Base-by-base conservation (phyloP, 1,284 basidiomycete species). In the Anthracocystis setariae region DNA sequence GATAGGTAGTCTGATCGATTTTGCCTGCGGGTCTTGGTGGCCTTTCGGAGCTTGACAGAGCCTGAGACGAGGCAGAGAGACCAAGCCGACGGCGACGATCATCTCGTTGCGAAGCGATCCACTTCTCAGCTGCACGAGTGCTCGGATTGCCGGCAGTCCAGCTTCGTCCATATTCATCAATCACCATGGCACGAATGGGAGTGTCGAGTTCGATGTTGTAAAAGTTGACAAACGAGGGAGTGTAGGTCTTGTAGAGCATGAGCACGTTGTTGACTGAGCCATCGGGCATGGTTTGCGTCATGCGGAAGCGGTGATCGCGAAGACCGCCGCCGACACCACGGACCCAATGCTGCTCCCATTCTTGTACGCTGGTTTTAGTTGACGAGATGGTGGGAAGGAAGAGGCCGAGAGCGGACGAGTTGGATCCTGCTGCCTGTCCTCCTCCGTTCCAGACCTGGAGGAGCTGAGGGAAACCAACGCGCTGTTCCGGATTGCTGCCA, bases 301-400 rank as follows among this genome's bases (percentile, higher is more conserved):
- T 18, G 10, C 53, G 20, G 20, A 72, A 35, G 24, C 47, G 49
- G 33, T 70, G 66, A 8, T 69, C 54, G 3, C 57, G 59, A 23
- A 76, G 59, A 2, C 68, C 57, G 4, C 56, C 58, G 0, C 37
- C 29, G 23, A 74, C 59, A 12, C 70, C 63, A 4, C 71, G 60
- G 43, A 76, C 74, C 74, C 74, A 76, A 35, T 76, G 74, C 55
- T 76, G 74, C 44, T 73, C 71, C 66, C 71, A 71, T 46, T 76
- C 74, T 27, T 51, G 49, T 23, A 76, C 53, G n/a, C 54, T 54
- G 3, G 65, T 37, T 24, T 35, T 13, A 20, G 59, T 51, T 1
- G 52, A 38, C 2, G 33, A 49, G 43, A 64, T 47, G 9, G 56
- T 29, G 1, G 65, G 52, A 15, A 72, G 27, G 37, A 60, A 72